A percentile compares a stretch with the other conserved stretches of the same genome.
These are phyloP conservation scores for Candida broadrunensis DNA, from an alignment of 805 yeast genomes.

Conservation along the genomic window DNA sequence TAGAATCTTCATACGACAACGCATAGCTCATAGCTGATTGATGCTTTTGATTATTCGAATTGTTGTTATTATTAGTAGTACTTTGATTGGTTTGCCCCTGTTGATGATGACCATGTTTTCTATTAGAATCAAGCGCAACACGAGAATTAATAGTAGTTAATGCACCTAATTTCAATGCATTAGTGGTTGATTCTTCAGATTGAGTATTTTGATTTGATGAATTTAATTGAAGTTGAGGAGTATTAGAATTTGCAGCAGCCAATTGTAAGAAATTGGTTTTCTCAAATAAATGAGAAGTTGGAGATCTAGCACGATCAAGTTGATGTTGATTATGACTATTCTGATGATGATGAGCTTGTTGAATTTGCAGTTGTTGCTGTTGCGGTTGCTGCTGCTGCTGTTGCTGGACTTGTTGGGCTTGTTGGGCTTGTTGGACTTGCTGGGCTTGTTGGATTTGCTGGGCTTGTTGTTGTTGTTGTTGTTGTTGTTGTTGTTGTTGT, in stretches of 20 bases:
- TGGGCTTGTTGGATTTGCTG: constrained; percentile 48
- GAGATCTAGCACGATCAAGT: constrained; percentile 35
- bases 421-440: constrained; percentile 6
- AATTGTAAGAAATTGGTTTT: constrained; percentile 42
- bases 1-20: constrained; percentile 29
- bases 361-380: constrained; percentile 4
- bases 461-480: constrained; percentile 29
- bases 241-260: constrained; percentile 23
- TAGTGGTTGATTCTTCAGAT: constrained; percentile 25
- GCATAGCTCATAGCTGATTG: constrained; percentile 1
- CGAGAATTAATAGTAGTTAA: constrained; percentile 61
- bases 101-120: constrained; percentile 20
- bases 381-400: constrained; percentile 6
- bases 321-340: constrained; percentile 10
- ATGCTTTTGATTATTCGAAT: background rate
- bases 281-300: constrained; percentile 41
- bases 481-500: no score
- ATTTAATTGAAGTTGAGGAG: constrained; percentile 3
- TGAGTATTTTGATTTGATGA: constrained; percentile 17
- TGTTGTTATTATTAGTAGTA: constrained; percentile 4
- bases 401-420: constrained; percentile 2
- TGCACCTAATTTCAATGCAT: constrained; percentile 62
- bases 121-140: constrained; percentile 43
- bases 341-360: constrained; percentile 3
- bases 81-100: constrained; percentile 1